Base-by-base conservation (phyloP, 2,329 filamentous ascomycete genomes). In the Biscogniauxia mediterranea region DNA sequence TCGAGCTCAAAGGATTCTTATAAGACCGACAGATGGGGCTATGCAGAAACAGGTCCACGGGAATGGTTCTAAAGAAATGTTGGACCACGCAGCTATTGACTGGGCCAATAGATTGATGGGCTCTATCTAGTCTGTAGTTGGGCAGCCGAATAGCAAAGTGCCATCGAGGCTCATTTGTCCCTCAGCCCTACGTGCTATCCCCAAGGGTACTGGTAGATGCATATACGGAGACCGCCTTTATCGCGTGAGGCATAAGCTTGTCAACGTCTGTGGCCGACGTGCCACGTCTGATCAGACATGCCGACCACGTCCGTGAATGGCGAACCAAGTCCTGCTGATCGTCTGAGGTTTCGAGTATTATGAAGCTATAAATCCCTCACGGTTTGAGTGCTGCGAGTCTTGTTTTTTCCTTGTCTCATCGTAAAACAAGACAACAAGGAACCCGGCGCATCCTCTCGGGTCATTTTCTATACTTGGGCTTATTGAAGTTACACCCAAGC, bases 181-280 rank as follows among this genome's bases (percentile, higher is more conserved):
- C 23, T 54, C 52, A 54, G 52, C 52, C 52, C 52, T 54, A 54
- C 52, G 23, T 26, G 52, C 28, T n/a, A 11, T 26, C 32, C 21
- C 2, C 38, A 17, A n/a, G 13, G 15, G 13, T n/a, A 46, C 2
- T n/a, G 38, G 17, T n/a, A 17, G 15, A 46, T 46, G 38, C 38
- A 46, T 46, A 46, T 46, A 46, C 15, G 38, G 38, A 15, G 2
- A 17, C 17, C 38, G 13, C 38, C 17, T 46, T 46, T 46, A 6
- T 46, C 38, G 6, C 11, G 38, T 46, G 38, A 46, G 38, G 38
- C 11, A 11, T 46, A n/a, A 46, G 38, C 38, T 15, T 15, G 38
- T 46, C 17, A 46, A 46, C 15, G 11, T 46, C 38, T 6, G 28
- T 6, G 6, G 11, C 38, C 17, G 38, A 46, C 38, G 17, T n/a